Evolutionary conservation across 2,329 filamentous ascomycete genomes (phyloP).

Genomic region (Graphilbum fragrans): DNA sequence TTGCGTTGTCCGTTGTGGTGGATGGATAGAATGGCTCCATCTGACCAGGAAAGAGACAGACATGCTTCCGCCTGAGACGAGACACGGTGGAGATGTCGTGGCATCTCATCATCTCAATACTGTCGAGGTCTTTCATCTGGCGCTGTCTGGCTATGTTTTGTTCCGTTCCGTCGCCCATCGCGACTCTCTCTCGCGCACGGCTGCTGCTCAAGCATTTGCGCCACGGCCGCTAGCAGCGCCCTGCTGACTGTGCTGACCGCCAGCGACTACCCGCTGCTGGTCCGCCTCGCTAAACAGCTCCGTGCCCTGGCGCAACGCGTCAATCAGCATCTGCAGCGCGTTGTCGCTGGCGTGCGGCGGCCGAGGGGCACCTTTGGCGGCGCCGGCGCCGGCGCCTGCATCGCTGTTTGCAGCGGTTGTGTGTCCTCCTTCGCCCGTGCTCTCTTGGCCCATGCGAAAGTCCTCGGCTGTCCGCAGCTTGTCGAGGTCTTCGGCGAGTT

Average conservation of each 20-base stretch:
- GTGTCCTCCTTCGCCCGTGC: conserved; percentile 38
- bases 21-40: no score
- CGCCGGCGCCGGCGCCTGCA: not conserved
- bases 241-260: not conserved
- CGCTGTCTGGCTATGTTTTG: no score
- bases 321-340: conserved; percentile 43
- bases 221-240: no score
- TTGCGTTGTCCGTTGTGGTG: no score
- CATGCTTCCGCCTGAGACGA: no score
- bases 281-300: conserved; percentile 43
- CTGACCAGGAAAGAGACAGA: no score
- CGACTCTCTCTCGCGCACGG: not conserved
- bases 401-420: not conserved
- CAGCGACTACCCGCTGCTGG: conserved; percentile 18
- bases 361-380: not conserved
- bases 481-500: conserved; percentile 65
- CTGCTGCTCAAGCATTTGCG: no score
- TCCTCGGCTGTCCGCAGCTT: conserved; percentile 56
- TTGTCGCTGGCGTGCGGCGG: conserved; percentile 27
- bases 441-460: conserved; percentile 51
- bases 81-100: no score
- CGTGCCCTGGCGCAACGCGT: conserved; percentile 56
- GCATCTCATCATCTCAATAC: no score
- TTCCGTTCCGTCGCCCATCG: not conserved
- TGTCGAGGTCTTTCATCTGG: no score